These are phyloP conservation scores for Pisolithus thermaeus DNA, from an alignment of 1,284 basidiomycete genomes.

Conservation along the genomic window DNA sequence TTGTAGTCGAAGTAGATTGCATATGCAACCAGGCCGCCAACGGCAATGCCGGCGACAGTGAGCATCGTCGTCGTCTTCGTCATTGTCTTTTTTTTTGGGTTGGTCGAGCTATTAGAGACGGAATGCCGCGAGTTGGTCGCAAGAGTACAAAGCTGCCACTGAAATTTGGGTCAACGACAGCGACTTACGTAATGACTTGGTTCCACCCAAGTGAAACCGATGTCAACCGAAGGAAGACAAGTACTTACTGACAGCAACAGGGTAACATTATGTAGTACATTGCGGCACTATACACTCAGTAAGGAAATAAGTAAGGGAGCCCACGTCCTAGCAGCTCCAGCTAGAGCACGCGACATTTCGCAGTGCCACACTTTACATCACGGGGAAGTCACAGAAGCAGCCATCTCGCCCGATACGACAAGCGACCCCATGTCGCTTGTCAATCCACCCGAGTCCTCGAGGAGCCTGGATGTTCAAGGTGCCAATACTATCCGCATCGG, in stretches of 20 bases:
- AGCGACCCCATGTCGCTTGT: background rate
- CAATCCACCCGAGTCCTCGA: background rate
- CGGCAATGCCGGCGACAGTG: conserved; percentile 64
- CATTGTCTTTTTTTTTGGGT: conserved; percentile 27
- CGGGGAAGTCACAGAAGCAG: background rate
- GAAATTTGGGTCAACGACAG: conserved; percentile 9
- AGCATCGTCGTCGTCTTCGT: conserved; percentile 38
- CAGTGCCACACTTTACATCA: background rate
- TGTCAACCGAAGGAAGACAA: too few relatives aligned
- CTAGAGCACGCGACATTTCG: background rate
- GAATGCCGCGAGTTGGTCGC: conserved; percentile 4
- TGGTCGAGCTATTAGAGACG: conserved; percentile 1
- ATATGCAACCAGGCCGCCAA: conserved; percentile 69
- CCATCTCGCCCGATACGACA: background rate
- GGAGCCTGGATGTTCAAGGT: background rate
- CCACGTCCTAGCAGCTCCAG: too few relatives aligned
- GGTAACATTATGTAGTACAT: too few relatives aligned
- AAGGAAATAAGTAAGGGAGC: too few relatives aligned
- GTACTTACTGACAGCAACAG: too few relatives aligned
- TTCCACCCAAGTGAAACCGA: background rate
- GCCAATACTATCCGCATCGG: background rate
- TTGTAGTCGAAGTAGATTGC: conserved; percentile 94
- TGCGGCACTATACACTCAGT: too few relatives aligned
- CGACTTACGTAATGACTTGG: conserved; percentile 20
- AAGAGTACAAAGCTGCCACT: conserved; percentile 1